Conservation (phyloP, 441 rosid species). For the Kokia cookei region DNA sequence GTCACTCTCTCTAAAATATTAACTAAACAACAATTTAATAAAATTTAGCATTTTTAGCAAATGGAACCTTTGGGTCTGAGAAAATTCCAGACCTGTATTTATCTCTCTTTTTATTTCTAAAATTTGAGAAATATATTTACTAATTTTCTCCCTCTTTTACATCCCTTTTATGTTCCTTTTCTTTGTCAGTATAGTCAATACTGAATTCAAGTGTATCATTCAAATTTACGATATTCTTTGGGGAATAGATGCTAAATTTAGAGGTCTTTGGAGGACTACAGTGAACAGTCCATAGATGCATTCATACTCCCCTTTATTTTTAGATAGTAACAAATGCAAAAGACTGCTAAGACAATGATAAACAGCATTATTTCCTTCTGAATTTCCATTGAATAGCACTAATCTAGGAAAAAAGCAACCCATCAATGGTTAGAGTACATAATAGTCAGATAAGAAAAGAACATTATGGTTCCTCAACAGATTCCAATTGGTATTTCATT, state of each 20-base stretch:
- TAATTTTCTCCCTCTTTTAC: neutral
- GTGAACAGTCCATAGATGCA: neutral
- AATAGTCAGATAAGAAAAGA: neutral
- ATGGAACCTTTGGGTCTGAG: neutral
- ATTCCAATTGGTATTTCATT: neutral
- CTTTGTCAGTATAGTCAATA: neutral
- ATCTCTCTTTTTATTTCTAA: neutral
- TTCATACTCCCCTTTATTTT: neutral
- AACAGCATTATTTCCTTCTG: neutral
- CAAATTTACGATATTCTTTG: neutral
- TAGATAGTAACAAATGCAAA: neutral
- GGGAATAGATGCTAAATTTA: too few relatives aligned
- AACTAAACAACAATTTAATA: neutral
- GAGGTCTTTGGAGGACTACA: too few relatives aligned
- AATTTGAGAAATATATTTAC: neutral
- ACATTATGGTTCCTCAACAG: neutral
- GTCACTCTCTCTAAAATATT: neutral
- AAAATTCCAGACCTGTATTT: neutral
- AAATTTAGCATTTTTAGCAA: neutral
- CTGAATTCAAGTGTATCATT: neutral
- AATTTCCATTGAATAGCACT: neutral
- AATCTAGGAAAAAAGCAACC: neutral
- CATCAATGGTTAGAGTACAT: neutral
- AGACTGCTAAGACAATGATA: neutral
- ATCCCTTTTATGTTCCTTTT: neutral